Base-by-base conservation (phyloP, 2,329 filamentous ascomycete species). In the Didymella lethalis region DNA sequence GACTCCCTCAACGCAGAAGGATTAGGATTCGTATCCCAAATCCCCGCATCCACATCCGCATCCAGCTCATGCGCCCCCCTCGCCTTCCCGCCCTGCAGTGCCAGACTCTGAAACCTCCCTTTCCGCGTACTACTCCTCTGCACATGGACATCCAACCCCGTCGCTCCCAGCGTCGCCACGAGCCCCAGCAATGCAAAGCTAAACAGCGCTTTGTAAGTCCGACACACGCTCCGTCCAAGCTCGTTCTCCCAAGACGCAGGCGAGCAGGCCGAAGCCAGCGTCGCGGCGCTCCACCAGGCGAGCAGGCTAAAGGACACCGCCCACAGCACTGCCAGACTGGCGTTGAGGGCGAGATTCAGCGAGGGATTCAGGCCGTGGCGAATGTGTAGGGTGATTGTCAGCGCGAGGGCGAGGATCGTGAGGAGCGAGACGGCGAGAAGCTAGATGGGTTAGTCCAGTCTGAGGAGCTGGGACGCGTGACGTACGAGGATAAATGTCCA, bases 171-270 rank as follows among this genome's bases (percentile, higher is more conserved):
- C 32, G 83, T 82, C 2, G 81, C 77, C 2, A 81, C 66, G 70
- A 80, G 61, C 20, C 82, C 84, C 29, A 83, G 61, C 28, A 85
- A 66, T 4, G 80, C 78, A 69, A 88, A 88, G 31, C 81, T 76
- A 73, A 86, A 87, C n/a, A 87, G 75, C 11, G 83, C 81, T 73
- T 88, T 88, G 79, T 87, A 88, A 56, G 81, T 76, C 52, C 82
- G 75, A 68, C 85, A 88, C 46, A 88, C 79, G 71, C 81, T 80
- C 54, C 87, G 80, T 3, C 85, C 86, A 2, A 80, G 79, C 1
- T 81, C 78, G 32, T 81, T 81, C n/a, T 80, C 79, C 85, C 85
- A 88, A 69, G 81, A 80, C 20, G 74, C 67, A 3, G 73, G 66
- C 44, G 77, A 80, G 75, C 85, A 87, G 58, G 79, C 76, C 57